Percentiles rank a stretch among this genome's conserved stretches.
Conservation (phyloP, 331 rosid species). For the Quercus phellos region DNA sequence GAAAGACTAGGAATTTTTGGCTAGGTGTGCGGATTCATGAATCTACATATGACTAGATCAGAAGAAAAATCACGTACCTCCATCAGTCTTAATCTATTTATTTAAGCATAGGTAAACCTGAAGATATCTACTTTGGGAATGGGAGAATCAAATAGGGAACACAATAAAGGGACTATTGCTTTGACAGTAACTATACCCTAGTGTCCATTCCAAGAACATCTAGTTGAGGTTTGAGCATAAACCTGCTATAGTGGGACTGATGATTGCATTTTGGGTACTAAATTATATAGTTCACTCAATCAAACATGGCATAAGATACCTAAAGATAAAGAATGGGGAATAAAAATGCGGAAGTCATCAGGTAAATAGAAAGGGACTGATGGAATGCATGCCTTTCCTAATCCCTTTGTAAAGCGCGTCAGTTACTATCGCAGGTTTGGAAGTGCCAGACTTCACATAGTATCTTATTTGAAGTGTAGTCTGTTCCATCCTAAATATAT, state of each 20-base stretch:
- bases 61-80: too few relatives aligned
- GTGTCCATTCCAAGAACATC: not conserved
- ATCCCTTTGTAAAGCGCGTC: not conserved
- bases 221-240: not conserved
- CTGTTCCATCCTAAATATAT: not conserved
- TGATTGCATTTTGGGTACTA: not conserved
- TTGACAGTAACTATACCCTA: not conserved
- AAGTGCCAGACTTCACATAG: not conserved
- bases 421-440: not conserved
- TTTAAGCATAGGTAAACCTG: not conserved
- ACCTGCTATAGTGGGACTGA: not conserved
- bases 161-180: not conserved
- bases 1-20: not conserved
- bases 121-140: not conserved
- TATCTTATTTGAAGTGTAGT: not conserved
- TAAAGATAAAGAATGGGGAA: not conserved
- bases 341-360: not conserved
- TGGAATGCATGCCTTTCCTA: not conserved
- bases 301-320: not conserved
- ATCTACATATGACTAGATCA: not conserved
- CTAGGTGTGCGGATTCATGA: slow-evolving; percentile 5
- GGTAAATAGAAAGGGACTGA: not conserved
- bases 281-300: not conserved
- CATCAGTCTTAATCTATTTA: not conserved
- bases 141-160: not conserved